A percentile compares a stretch with the other conserved stretches of the same genome.
Conservation (phyloP, 257 asterid genomes). For the Solanum chilense region DNA sequence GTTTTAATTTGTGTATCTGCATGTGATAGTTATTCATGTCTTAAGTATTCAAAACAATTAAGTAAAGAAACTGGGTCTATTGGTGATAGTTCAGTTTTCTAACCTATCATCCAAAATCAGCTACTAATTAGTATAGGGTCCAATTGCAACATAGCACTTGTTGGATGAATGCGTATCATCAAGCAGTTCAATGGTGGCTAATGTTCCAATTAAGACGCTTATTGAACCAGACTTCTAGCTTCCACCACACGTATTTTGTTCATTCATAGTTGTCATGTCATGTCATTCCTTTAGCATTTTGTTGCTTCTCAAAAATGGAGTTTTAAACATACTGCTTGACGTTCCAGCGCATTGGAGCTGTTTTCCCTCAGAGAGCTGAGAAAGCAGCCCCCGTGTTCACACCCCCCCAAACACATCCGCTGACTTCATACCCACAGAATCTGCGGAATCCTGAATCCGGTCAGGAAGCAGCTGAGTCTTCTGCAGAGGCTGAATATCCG, state of each 20-base stretch:
- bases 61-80: background rate
- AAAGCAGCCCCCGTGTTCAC: slow-evolving; percentile 83
- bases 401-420: slow-evolving; percentile 86
- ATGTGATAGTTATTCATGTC: background rate
- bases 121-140: background rate
- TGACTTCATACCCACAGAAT: slow-evolving; percentile 83
- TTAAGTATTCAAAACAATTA: background rate
- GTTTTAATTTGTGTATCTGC: background rate
- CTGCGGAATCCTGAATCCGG: slow-evolving; percentile 57
- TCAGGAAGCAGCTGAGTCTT: slow-evolving; percentile 63
- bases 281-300: background rate
- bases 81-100: background rate
- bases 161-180: background rate
- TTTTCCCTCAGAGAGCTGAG: slow-evolving; percentile 93
- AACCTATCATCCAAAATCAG: background rate
- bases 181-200: background rate
- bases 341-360: slow-evolving; percentile 91
- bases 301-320: background rate
- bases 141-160: background rate
- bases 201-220: background rate
- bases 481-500: slow-evolving; percentile 93
- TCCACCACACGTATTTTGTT: background rate
- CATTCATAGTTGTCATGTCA: background rate
- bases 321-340: slow-evolving; percentile 8
- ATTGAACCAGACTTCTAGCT: background rate